These are phyloP conservation scores for Phytophthora sansomeana DNA, from an alignment of 352 stramenopile genomes.

Conservation along the genomic window DNA sequence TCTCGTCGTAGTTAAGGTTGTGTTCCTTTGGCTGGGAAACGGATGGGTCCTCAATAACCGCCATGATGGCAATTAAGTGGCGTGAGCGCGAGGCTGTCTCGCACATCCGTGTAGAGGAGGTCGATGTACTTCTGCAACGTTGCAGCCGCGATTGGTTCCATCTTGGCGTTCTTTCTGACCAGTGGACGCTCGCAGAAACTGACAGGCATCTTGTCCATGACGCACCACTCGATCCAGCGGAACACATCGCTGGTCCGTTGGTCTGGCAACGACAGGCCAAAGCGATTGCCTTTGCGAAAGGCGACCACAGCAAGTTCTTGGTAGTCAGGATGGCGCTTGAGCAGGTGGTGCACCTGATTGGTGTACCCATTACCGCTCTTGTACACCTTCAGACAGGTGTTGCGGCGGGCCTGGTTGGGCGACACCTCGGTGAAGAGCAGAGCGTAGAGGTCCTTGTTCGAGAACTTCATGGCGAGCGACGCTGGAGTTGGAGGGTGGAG, in stretches of 20 bases:
- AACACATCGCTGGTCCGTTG: conserved; percentile 7
- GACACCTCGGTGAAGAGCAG: not conserved
- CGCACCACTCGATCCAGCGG: conserved; percentile 6
- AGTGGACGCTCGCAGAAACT: conserved; percentile 4
- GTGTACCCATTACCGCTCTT: not conserved
- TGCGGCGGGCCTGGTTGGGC: not conserved
- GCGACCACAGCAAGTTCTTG: no score
- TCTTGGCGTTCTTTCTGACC: conserved; percentile 2
- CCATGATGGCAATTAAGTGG: conserved; percentile 4
- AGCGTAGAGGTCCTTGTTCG: not conserved
- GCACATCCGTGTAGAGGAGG: not conserved
- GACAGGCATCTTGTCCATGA: not conserved
- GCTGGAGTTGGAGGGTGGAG: no score
- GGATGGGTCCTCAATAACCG: not conserved
- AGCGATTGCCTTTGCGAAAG: not conserved
- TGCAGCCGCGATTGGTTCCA: not conserved
- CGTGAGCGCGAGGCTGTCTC: not conserved
- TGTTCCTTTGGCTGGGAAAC: not conserved
- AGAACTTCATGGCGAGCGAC: not conserved
- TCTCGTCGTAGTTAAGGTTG: not conserved
- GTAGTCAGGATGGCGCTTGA: no score
- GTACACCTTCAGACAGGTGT: no score
- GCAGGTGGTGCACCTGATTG: no score
- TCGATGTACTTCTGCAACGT: conserved; percentile 5
- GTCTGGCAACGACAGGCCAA: not conserved